Conservation (phyloP, 1,284 basidiomycete genomes). For the Hortiboletus rubellus region DNA sequence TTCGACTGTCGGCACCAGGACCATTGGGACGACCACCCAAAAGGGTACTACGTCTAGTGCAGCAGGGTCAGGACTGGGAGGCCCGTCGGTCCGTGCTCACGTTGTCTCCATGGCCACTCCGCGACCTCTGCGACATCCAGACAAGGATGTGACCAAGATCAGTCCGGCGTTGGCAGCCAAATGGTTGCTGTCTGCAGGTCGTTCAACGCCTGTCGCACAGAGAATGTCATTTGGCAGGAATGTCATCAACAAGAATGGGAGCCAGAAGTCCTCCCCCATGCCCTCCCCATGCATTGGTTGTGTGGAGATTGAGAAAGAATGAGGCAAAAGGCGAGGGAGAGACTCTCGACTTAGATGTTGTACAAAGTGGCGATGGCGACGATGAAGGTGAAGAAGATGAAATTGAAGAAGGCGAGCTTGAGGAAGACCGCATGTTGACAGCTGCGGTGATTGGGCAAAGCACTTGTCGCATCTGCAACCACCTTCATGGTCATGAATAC, state of each 20-base stretch:
- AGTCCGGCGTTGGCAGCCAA: constrained; percentile 25
- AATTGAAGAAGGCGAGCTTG: too few species aligned
- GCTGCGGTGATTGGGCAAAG: too few species aligned
- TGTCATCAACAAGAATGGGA: constrained; percentile 18
- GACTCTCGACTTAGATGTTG: too few species aligned
- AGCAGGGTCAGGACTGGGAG: constrained; percentile 12
- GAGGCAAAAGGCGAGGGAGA: neutral
- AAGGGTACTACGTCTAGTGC: constrained; percentile 6
- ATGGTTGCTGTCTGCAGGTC: constrained; percentile 24
- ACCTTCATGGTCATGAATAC: too few species aligned
- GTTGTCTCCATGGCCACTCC: constrained; percentile 30
- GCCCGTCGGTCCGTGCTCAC: constrained; percentile 15
- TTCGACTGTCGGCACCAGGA: constrained; percentile 40
- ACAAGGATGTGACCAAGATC: constrained; percentile 25
- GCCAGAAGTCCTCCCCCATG: constrained; percentile 17
- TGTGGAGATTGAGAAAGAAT: constrained; percentile 23
- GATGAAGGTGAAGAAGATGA: too few species aligned
- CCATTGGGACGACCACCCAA: constrained; percentile 32
- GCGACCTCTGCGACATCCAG: constrained; percentile 24
- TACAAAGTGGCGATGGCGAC: too few species aligned
- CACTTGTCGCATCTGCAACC: too few species aligned
- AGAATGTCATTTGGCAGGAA: constrained; percentile 18
- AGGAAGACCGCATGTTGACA: too few species aligned
- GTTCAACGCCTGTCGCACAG: constrained; percentile 11
- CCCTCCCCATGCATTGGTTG: constrained; percentile 22